Percentiles rank a stretch among this genome's conserved stretches.
Evolutionary conservation across 768 basidiomycete genomes (phyloP).

Genomic region (Suillus bovinus): DNA sequence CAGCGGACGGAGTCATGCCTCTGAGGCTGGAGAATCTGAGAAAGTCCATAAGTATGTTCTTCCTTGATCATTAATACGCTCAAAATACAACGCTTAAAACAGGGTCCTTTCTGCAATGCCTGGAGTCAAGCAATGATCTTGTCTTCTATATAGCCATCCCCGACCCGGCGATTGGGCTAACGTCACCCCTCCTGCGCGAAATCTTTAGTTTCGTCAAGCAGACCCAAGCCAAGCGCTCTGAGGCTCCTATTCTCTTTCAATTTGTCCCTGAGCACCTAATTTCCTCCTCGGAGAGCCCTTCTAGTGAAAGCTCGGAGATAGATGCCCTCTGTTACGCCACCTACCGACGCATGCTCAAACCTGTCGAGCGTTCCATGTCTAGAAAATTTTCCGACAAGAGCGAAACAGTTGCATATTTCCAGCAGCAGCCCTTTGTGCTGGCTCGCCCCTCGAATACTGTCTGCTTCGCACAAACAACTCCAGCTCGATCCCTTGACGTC

Average conservation of each 20-base stretch:
- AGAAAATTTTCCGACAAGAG: constrained; percentile 45
- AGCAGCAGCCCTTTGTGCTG: constrained; percentile 66
- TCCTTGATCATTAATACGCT: background rate
- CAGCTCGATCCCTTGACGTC: constrained; percentile 47
- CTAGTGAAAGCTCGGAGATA: constrained; percentile 41
- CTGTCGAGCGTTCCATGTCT: constrained; percentile 62
- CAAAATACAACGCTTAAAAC: background rate
- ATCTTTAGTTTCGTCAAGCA: constrained; percentile 66
- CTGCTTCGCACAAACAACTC: constrained; percentile 40
- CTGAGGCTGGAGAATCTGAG: constrained; percentile 70
- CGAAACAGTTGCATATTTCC: constrained; percentile 50
- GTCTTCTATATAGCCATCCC: constrained; percentile 75
- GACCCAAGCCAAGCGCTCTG: constrained; percentile 45
- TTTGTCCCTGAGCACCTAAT: constrained; percentile 70
- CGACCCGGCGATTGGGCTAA: constrained; percentile 55
- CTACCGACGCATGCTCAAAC: constrained; percentile 68
- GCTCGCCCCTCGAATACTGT: constrained; percentile 45
- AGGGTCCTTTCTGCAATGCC: constrained; percentile 7
- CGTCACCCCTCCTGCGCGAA: constrained; percentile 69
- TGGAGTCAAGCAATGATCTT: constrained; percentile 36
- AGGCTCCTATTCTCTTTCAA: constrained; percentile 61
- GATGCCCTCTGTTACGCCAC: constrained; percentile 59
- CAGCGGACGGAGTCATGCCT: constrained; percentile 58
- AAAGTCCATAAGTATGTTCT: constrained; percentile 57
- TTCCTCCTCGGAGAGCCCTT: constrained; percentile 46